Conservation (phyloP, 495 filamentous ascomycete species). For the Penicillium psychrofluorescens region DNA sequence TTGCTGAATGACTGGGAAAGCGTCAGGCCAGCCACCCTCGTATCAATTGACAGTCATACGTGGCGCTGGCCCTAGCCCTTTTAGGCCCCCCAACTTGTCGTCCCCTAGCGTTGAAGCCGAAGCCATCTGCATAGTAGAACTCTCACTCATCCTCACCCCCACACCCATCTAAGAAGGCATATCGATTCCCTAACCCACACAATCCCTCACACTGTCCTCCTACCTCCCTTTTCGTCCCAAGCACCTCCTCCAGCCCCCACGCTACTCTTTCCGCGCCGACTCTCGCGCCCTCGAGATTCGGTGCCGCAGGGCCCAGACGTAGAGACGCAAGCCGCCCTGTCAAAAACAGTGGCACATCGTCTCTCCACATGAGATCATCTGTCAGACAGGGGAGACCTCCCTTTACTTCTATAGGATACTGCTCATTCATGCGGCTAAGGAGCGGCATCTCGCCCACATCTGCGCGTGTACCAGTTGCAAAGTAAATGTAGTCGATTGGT, state of each 20-base stretch:
- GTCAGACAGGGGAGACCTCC: constrained; percentile 55
- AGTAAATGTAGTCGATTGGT: constrained; percentile 57
- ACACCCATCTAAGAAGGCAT: constrained; percentile 10
- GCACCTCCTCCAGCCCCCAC: constrained; percentile 49
- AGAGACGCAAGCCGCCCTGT: constrained; percentile 52
- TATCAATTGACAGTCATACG: too few species aligned
- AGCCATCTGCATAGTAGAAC: too few species aligned
- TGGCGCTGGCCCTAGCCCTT: too few species aligned
- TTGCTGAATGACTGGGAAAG: too few species aligned
- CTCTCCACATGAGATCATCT: constrained; percentile 55
- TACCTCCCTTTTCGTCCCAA: constrained; percentile 20
- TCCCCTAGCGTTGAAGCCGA: too few species aligned
- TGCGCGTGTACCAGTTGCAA: constrained; percentile 50
- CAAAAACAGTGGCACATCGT: constrained; percentile 54
- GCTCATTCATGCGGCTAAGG: constrained; percentile 39
- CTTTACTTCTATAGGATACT: constrained; percentile 45
- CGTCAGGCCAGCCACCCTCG: too few species aligned
- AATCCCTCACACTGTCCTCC: constrained; percentile 20
- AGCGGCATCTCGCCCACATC: constrained; percentile 44
- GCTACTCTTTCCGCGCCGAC: constrained; percentile 55
- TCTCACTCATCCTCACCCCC: neutral
- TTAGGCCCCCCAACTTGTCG: too few species aligned
- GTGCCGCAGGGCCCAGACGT: constrained; percentile 52
- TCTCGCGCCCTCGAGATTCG: constrained; percentile 57
- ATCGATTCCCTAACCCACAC: constrained; percentile 29